A percentile compares a stretch with the other conserved stretches of the same genome.
These are phyloP conservation scores for Lasiodiplodia gonubiensis DNA, from an alignment of 2,329 filamentous ascomycete species.

Conservation along the genomic window DNA sequence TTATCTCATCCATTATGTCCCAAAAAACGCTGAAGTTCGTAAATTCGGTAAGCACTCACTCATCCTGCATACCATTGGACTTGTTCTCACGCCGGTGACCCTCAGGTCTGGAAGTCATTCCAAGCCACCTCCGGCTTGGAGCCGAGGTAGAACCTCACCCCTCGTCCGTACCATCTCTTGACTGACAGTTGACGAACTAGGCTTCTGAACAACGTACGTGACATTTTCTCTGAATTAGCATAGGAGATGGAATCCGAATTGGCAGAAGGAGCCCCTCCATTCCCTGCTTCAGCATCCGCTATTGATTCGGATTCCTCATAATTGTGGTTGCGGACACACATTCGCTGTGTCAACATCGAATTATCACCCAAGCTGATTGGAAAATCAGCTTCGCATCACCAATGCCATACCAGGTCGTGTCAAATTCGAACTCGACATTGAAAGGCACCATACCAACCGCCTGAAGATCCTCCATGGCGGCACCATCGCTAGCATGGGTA, in stretches of 20 bases:
- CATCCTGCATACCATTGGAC: neutral
- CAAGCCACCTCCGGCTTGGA: constrained; percentile 85
- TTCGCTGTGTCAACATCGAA: neutral
- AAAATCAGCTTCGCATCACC: constrained; percentile 67
- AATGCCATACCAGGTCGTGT: constrained; percentile 70
- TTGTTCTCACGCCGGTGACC: constrained; percentile 34
- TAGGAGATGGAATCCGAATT: neutral
- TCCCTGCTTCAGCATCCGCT: neutral
- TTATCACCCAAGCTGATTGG: neutral
- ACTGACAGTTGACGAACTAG: constrained; percentile 35
- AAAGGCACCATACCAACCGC: constrained; percentile 80
- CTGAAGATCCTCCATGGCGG: constrained; percentile 78
- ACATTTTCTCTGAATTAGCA: neutral
- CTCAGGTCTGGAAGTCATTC: constrained; percentile 83
- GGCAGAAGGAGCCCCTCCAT: neutral
- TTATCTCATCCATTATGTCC: constrained; percentile 37
- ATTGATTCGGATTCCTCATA: neutral
- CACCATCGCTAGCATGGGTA: constrained; percentile 74
- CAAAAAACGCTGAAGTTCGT: constrained; percentile 65
- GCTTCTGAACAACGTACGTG: constrained; percentile 47
- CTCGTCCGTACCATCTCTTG: constrained; percentile 1
- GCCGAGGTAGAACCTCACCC: constrained; percentile 67
- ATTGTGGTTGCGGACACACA: neutral
- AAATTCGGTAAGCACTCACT: constrained; percentile 60
- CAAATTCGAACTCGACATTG: constrained; percentile 76